Evolutionary conservation across 2,329 filamentous ascomycete genomes (phyloP), one percentile per base, ranked within the genome.

Genomic region (Calonectria multiphialidica): DNA sequence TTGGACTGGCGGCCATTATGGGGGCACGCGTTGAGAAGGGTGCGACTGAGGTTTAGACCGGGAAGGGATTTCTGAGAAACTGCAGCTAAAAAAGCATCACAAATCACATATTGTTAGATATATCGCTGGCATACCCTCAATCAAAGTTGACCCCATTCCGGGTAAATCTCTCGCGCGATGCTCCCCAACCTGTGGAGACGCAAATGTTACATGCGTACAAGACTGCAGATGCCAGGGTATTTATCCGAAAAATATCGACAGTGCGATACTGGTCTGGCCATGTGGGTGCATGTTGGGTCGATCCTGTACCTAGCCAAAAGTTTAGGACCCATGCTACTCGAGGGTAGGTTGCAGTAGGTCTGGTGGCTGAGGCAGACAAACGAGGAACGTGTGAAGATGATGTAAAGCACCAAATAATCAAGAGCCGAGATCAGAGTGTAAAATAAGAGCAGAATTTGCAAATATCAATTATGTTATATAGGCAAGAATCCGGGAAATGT

Each of bases 211-310:
- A 45, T 21, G 23, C 25, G 37, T 25, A 2, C 28, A 30, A 30
- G 16, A 23, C 25, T 62, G 57, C 23, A 45, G 25, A 44, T 30
- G 44, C 57, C 40, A 62, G 57, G 37, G 37, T 45, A 45, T 62
- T 62, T 62, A 62, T 62, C 57, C 57, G 53, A 59, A 59, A 47
- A 59, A 59, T 23, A 59, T 30, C 9, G 21, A 33, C 57, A 62
- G 57, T n/a, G 16, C 5, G 23, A 62, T 30, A 45, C 21, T 62
- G 23, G 18, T n/a, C 57, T n/a, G 23, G 40, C 44, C 23, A 62
- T 62, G 57, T 13, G 25, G 40, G 45, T 44, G 57, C 37, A 42
- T 30, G 57, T 30, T 45, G 37, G 57, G 57, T 62, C 28, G 37
- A 62, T 62, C 57, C 37, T 33, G 12, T 42, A 10, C n/a, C 23